Evolutionary conservation across 768 basidiomycete species (phyloP).

Genomic region (Russula dissimulans): DNA sequence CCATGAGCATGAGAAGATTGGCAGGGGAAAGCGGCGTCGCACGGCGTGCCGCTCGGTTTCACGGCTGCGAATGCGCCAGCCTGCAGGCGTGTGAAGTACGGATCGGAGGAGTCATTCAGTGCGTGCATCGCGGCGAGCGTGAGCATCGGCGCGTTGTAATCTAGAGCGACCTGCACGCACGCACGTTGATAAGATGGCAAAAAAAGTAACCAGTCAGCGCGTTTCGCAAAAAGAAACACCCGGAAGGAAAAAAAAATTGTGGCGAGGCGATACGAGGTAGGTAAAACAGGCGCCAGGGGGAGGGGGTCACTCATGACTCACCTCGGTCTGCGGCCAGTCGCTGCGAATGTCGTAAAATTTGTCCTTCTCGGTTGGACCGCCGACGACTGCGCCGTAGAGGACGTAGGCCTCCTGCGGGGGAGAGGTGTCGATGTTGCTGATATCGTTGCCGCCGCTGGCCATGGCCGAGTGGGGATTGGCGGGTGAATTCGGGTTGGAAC

Average conservation of each 20-base stretch:
- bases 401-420: slow-evolving; percentile 67
- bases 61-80: slow-evolving; percentile 56
- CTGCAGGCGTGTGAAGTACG: slow-evolving; percentile 65
- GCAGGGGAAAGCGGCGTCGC: slow-evolving; percentile 58
- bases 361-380: slow-evolving; percentile 73
- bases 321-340: slow-evolving; percentile 88
- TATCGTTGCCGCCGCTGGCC: slow-evolving; percentile 74
- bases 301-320: slow-evolving; percentile 22
- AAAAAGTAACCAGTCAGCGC: no score
- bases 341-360: slow-evolving; percentile 76
- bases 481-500: slow-evolving; percentile 84
- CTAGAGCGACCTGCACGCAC: slow-evolving; percentile 52
- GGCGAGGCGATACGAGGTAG: no score
- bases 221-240: not conserved
- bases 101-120: slow-evolving; percentile 58
- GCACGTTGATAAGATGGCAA: not conserved
- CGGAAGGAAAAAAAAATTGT: not conserved
- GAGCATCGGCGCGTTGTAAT: slow-evolving; percentile 87
- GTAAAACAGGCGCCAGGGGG: no score
- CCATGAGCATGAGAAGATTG: slow-evolving; percentile 30
- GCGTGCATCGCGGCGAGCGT: slow-evolving; percentile 73
- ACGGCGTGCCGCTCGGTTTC: slow-evolving; percentile 61
- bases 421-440: slow-evolving; percentile 56
- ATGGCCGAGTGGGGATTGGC: slow-evolving; percentile 85
- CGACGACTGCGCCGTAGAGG: slow-evolving; percentile 81